Evolutionary conservation across 768 basidiomycete species (phyloP), one percentile per base, ranked within the genome.

Genomic region (Pholiota molesta): DNA sequence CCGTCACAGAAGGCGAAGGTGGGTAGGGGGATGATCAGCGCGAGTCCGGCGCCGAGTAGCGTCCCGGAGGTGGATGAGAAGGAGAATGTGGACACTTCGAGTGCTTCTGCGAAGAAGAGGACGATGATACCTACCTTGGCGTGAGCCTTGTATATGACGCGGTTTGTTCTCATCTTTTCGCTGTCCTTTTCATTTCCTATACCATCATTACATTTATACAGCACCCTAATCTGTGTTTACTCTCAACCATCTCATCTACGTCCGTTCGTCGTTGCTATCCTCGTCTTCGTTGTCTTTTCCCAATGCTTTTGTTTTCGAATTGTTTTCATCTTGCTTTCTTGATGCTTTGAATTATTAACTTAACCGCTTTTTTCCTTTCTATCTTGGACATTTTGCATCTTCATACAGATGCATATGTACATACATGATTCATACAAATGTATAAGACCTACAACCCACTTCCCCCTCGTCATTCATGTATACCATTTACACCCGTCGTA

Each of bases 11-110:
- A 76, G 60, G 57, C 69, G 9, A 74, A 78, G 55, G 59, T 72
- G 40, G 40, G 71, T 17, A 75, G 75, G 59, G 72, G 74, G 54
- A 69, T 73, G 47, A 68, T 77, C 19, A 76, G 67, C 55, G 68
- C 72, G 11, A 79, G 76, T 59, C 75, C 77, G 10, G 69, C 73
- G 47, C 72, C 79, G 16, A 82, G 78, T 62, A 58, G 62, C 47
- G 66, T 76, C 28, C 71, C 75, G 11, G 82, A 83, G 71, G 67
- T 74, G 35, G 81, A 83, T 57, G 86, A 88, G 69, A 89, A 88
- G 74, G 86, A 88, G 74, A 89, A 89, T 64, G 69, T 83, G 58
- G 76, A 77, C 53, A 67, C 62, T 17, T 63, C 52, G 37, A 65
- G 69, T 45, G 65, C 62, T 39, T 44, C 63, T 31, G 62, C 71